Percentiles rank a stretch among this genome's conserved stretches.
These are phyloP conservation scores for Gossypium davidsonii DNA, from an alignment of 441 rosid genomes.

Conservation along the genomic window DNA sequence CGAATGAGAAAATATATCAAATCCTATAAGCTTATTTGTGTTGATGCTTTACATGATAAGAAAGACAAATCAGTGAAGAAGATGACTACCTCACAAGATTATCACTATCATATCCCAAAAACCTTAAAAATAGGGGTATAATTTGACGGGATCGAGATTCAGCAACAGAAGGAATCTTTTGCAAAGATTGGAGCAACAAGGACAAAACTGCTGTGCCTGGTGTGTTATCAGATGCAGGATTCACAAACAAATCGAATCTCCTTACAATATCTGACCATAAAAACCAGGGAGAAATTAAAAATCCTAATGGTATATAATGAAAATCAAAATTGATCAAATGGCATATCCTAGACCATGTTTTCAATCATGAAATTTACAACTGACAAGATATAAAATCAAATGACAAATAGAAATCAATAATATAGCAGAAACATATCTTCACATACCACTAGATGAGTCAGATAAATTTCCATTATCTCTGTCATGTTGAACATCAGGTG, in stretches of 20 bases:
- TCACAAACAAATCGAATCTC: constrained; percentile 43
- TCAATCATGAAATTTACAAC: background rate
- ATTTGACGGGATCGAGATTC: constrained; percentile 71
- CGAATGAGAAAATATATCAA: constrained; percentile 12
- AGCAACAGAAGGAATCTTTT: constrained; percentile 54
- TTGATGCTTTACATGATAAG: background rate
- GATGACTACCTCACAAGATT: constrained; percentile 49
- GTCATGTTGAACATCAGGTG: constrained; percentile 30
- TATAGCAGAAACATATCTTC: background rate
- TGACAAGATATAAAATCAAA: constrained; percentile 1
- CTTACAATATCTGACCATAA: constrained; percentile 53
- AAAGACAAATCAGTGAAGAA: constrained; percentile 7
- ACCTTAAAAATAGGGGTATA: constrained; percentile 63
- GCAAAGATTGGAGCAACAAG: constrained; percentile 65
- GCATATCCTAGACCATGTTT: background rate
- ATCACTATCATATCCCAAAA: constrained; percentile 65
- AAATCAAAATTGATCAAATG: background rate
- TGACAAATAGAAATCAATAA: background rate
- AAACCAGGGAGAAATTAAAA: constrained; percentile 20
- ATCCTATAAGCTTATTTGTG: background rate
- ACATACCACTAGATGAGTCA: constrained; percentile 45
- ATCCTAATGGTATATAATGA: background rate
- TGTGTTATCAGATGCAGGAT: constrained; percentile 51
- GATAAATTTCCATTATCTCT: constrained; percentile 27
- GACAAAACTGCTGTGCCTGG: constrained; percentile 45